Percentiles rank a stretch among this genome's conserved stretches.
phyloP scores from a whole-genome alignment of 805 yeast species.

The Schizosaccharomyces octosporus region DNA sequence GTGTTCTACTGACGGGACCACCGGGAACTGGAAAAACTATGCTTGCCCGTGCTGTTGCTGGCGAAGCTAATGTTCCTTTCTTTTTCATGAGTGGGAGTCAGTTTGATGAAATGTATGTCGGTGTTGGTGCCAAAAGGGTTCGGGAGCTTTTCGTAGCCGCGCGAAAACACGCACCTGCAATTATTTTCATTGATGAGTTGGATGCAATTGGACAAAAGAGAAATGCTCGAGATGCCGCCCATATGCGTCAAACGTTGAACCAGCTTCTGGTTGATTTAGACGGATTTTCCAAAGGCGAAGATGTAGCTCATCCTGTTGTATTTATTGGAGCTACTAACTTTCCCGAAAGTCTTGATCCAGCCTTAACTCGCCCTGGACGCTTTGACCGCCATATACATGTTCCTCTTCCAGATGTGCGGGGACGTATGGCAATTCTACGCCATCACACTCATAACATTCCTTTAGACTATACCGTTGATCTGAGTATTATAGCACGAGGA shows the following conservation, averaged over 20 bases:
- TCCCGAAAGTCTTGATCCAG: conserved; percentile 91
- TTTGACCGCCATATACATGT: conserved; percentile 90
- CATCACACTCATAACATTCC: conserved; percentile 86
- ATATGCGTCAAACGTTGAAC: conserved; percentile 89
- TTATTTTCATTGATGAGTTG: conserved; percentile 86
- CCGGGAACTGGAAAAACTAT: conserved; percentile 98
- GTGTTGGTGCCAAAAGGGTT: conserved; percentile 95
- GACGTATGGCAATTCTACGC: conserved; percentile 73
- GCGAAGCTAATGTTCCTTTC: conserved; percentile 96
- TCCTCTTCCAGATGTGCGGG: conserved; percentile 92
- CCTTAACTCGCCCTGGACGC: conserved; percentile 93
- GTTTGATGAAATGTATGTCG: conserved; percentile 92
- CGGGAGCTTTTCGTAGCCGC: conserved; percentile 87
- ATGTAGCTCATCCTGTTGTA: conserved; percentile 24
- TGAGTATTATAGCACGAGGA: conserved; percentile 78
- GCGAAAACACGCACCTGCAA: conserved; percentile 84
- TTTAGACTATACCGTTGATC: conserved; percentile 61
- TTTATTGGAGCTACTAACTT: conserved; percentile 96
- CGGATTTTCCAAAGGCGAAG: conserved; percentile 23
- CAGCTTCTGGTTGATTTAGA: conserved; percentile 89
- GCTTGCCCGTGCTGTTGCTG: conserved; percentile 93
- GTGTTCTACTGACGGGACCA: conserved; percentile 89
- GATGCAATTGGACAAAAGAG: conserved; percentile 98
- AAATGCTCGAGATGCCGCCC: conserved; percentile 92
- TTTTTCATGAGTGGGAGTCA: conserved; percentile 97